Evolutionary conservation across 148 eudicot species (phyloP).

Genomic region (Rhododendron simsii): DNA sequence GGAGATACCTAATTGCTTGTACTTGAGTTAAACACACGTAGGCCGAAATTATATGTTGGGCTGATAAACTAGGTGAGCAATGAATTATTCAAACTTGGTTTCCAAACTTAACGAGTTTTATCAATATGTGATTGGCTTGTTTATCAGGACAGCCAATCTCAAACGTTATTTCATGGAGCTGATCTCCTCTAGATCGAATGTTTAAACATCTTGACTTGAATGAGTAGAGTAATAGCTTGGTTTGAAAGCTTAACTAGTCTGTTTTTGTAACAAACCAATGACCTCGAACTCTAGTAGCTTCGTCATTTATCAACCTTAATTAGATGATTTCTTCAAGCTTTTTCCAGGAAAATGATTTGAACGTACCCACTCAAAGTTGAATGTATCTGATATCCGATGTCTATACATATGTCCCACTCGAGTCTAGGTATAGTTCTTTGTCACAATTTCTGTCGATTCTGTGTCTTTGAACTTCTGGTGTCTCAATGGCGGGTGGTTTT

Average conservation of each 20-base stretch:
- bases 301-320: neutral
- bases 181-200: neutral
- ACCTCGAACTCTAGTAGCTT: neutral
- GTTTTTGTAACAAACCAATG: neutral
- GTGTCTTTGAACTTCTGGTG: neutral
- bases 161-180: neutral
- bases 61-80: neutral
- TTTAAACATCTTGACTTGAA: neutral
- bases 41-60: neutral
- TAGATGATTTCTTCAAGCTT: neutral
- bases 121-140: neutral
- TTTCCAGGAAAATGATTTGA: neutral
- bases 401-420: neutral
- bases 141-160: neutral
- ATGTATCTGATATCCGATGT: neutral
- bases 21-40: neutral
- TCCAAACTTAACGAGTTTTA: neutral
- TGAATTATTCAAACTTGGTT: neutral
- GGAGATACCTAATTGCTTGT: neutral
- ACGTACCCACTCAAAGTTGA: neutral
- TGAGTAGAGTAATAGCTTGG: neutral
- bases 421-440: neutral
- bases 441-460: neutral
- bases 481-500: neutral
- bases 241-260: neutral